Base-by-base conservation (phyloP, 225 moss, liverwort and hornwort genomes). In the Climacium dendroides region DNA sequence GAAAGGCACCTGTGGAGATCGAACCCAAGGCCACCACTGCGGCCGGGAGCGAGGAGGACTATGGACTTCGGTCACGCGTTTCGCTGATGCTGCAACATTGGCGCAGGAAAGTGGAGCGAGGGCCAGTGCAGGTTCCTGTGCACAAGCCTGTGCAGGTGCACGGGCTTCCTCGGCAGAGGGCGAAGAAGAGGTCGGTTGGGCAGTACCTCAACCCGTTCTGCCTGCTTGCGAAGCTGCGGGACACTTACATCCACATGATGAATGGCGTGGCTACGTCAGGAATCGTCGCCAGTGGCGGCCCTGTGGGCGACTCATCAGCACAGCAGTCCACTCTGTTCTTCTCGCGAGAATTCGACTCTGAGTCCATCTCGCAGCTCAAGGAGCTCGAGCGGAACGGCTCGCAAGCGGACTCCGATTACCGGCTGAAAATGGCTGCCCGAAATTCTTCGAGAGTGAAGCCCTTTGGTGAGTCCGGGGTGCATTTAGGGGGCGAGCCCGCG, bases 171-270 rank as follows among this genome's bases (percentile, higher is more conserved):
- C 84, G 86, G 5, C 89, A 79, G 75, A 91, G 57, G 24, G 32
- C 55, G 83, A 91, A 84, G 78, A 83, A 54, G 83, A 82, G 71
- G 75, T 41, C 87, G 41, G 57, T 80, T 37, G 50, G 80, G 39
- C 85, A 58, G 24, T 91, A 64, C 72, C 79, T 91, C 60, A 93
- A 92, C 71, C 93, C 93, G 35, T 16, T 87, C 19, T 75, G 64
- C 83, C 24, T 93, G 78, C 45, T 93, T 53, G 85, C 88, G 58
- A 90, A 88, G 83, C 69, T 93, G 37, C 89, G 93, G 55, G 92
- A 93, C 41, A 82, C 62, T 25, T 93, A 93, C 43, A 88, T 93
- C 54, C 88, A 89, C 4, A 35, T 91, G 90, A 93, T 93, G 93
- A 90, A 93, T 59, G 74, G 79, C 30, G 89, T 92, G 55, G 90